Evolutionary conservation across 2,329 filamentous ascomycete species (phyloP), one percentile per base, ranked within the genome.

Genomic region (Aspergillus phoenicis): DNA sequence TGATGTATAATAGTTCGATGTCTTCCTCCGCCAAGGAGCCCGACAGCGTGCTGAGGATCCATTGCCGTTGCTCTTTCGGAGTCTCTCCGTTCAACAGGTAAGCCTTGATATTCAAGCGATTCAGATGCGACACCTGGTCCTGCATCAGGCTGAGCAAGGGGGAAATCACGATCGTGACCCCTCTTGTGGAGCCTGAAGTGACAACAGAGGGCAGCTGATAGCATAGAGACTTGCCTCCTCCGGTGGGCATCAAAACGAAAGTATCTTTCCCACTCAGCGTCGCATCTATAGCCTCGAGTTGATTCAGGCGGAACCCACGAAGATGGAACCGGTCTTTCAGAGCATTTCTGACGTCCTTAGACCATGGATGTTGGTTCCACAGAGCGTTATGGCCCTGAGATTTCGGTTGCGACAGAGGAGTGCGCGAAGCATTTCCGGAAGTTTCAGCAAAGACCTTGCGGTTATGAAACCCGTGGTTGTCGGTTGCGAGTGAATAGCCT

Each of bases 161-260:
- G 0, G 94, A 98, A n/a, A 99, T 87, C 2, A 99, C 95, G 57
- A 99, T 84, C 0, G 94, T 98, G 24, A 99, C 88, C 3, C 95
- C 96, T 43, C 64, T 69, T 0, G 94, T 98, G 69, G 85, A 90
- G 47, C 95, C 95, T 49, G 87, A 90, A 52, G 83, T 86, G 33
- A 99, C 84, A 20, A 98, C 85, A 2, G 95, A 91, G 13, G 95
- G 96, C 11, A 99, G 80, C 75, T 99, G 96, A 74, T 99, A 99
- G 75, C 95, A 98, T 1, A 99, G 82, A 1, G 94, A 98, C 74
- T 99, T 99, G 45, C 95, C 95, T 62, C 95, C 95, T 57, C 95
- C 95, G 0, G 95, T 99, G 2, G 96, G 95, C 95, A 99, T 99
- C 41, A 99, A 82, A 15, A 99, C 90, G 73, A 99, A 99, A 0